Evolutionary conservation across 352 stramenopile genomes (phyloP), one percentile per base, ranked within the genome.

Genomic region (Globisporangium apiculatum): DNA sequence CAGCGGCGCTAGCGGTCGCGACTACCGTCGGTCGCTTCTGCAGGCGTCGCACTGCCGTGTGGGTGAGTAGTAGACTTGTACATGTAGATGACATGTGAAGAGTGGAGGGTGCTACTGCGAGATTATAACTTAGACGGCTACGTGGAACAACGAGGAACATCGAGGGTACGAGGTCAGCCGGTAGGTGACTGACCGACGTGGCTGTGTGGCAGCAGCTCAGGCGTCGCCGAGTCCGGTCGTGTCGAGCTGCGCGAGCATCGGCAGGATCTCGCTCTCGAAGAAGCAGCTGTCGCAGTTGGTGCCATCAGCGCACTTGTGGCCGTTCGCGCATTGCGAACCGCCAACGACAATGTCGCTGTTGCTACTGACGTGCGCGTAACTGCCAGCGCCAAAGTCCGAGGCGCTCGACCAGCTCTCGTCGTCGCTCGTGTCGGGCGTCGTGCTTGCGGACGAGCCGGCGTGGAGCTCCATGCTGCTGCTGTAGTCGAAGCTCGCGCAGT

Each of bases 221-320:
- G 54, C 18, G 18, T 52, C 51, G 12, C 12, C 37, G 54, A 58
- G 24, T 3, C 51, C 55, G 14, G 55, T 52, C 36, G 62, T 64
- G 49, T 73, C 66, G 7, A 73, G 36, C 55, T 73, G 67, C 63
- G 52, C 57, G 37, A 73, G 64, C 55, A 73, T 61, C 35, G 67
- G 67, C 55, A 73, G 53, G 51, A 73, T 73, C 57, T 73, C 67
- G 15, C 49, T 62, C 63, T 71, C 62, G 56, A 73, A 73, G 63
- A 73, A 73, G 50, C 63, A 60, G 55, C 58, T 55, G 57, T 69
- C 58, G 15, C 58, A 64, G 43, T 58, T n/a, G 15, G 42, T 36
- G 18, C 57, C 47, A 5, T 71, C 41, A 0, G 46, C 8, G 18
- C 58, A 57, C 58, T 43, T 46, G 58, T 54, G 58, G 10, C 50